Evolutionary conservation across 108 stramenopile species (phyloP).

Genomic region (Mediolabrus comicus): DNA sequence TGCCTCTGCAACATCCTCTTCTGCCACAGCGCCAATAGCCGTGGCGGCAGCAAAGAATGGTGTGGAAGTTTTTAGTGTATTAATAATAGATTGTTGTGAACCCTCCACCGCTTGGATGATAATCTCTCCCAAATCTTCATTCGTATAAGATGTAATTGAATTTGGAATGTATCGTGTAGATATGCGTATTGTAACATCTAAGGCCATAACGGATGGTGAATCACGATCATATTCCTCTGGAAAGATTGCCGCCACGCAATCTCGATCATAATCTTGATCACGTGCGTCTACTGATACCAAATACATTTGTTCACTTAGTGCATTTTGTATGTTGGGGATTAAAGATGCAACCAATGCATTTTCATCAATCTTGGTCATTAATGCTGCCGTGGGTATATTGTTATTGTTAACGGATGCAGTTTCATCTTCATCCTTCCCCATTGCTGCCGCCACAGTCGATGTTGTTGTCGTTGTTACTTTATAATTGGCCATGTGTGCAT

Average conservation of each 20-base stretch:
- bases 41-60: slow-evolving; percentile 7
- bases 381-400: neutral
- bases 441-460: neutral
- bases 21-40: neutral
- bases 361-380: slow-evolving; percentile 4
- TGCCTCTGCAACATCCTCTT: slow-evolving; percentile 3
- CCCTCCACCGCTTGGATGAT: neutral
- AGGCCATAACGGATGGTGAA: neutral
- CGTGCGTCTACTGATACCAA: neutral
- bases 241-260: slow-evolving; percentile 12
- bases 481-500: neutral
- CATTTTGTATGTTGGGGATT: neutral
- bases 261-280: slow-evolving; percentile 14
- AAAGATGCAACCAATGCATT: neutral
- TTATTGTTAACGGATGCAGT: neutral
- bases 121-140: neutral
- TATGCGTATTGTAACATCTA: slow-evolving; percentile 7
- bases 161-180: slow-evolving; percentile 8
- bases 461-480: neutral
- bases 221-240: neutral
- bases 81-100: neutral
- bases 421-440: neutral
- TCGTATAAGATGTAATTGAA: neutral
- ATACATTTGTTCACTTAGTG: neutral
- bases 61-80: neutral